Base-by-base conservation (phyloP, 768 basidiomycete species). In the Mycena olivaceomarginata region DNA sequence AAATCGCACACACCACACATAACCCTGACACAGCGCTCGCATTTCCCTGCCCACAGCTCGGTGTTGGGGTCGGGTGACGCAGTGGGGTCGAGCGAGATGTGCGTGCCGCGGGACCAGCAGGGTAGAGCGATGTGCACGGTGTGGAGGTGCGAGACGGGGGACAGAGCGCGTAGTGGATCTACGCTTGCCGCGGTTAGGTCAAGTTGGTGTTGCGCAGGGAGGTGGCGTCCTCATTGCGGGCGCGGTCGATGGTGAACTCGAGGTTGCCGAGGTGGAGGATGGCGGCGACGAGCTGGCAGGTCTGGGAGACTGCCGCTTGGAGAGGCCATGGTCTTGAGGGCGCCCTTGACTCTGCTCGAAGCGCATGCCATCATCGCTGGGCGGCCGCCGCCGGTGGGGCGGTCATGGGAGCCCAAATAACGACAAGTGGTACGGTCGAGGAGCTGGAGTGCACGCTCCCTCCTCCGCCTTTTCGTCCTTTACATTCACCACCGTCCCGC, bases 181-280 rank as follows among this genome's bases (percentile, higher is more conserved):
- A n/a, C n/a, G n/a, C n/a, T n/a, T n/a, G n/a, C n/a, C n/a, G n/a
- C n/a, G n/a, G n/a, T n/a, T n/a, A n/a, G n/a, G n/a, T n/a, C n/a
- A n/a, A n/a, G 67, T 98, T 97, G 7, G 88, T 88, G 81, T 99
- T 99, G 65, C 94, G 92, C 2, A 99, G 97, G 40, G 98, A 94
- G 4, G 98, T 98, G 0, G 97, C 96, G 78, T 98, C 98, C 82
- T 97, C 94, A 80, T 98, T 97, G 18, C 94, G 91, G 77, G 90
- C 87, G 12, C 94, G 91, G 84, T 98, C 97, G 76, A 95, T 90
- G 16, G 89, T 94, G 85, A 99, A 99, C 81, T 98, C 96, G 79
- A 99, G 91, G 82, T 99, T 98, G 40, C 98, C 98, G 37, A 99
- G 93, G 82, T 99, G 98, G 40, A 99, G 92, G 83, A 99, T 99